Conservation (phyloP, 768 basidiomycete genomes). For the Boletales sp. region DNA sequence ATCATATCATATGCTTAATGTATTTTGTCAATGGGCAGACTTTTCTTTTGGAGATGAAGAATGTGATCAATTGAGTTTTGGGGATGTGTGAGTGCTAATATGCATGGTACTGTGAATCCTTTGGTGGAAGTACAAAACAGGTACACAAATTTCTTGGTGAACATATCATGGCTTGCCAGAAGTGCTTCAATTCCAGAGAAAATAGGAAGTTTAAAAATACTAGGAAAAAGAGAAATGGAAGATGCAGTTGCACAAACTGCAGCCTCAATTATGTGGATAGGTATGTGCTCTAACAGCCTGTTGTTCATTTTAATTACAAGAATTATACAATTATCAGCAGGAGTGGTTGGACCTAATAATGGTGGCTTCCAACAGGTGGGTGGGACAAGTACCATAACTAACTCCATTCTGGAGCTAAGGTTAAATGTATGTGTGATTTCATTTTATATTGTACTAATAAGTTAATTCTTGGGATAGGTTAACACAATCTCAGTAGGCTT, state of each 20-base stretch:
- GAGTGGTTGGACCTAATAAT: neutral
- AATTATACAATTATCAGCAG: neutral
- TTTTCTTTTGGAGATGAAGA: neutral
- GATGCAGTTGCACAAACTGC: neutral
- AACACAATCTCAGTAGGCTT: neutral
- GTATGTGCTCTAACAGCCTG: neutral
- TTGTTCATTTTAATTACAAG: neutral
- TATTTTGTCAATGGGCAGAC: neutral
- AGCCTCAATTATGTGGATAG: constrained; percentile 5
- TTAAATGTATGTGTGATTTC: neutral
- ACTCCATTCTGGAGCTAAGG: neutral
- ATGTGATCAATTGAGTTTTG: neutral
- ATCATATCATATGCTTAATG: neutral
- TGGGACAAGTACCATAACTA: neutral
- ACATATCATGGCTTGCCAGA: neutral
- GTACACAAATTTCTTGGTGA: neutral
- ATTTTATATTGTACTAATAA: neutral
- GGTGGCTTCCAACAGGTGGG: neutral
- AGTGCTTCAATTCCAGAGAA: neutral
- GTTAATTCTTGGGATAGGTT: neutral
- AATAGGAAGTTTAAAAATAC: neutral
- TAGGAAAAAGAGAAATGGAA: neutral
- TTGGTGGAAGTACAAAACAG: neutral
- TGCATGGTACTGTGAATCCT: neutral
- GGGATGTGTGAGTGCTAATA: constrained; percentile 1